Evolutionary conservation across 148 eudicot species (phyloP).

Genomic region (Arctostaphylos glauca): DNA sequence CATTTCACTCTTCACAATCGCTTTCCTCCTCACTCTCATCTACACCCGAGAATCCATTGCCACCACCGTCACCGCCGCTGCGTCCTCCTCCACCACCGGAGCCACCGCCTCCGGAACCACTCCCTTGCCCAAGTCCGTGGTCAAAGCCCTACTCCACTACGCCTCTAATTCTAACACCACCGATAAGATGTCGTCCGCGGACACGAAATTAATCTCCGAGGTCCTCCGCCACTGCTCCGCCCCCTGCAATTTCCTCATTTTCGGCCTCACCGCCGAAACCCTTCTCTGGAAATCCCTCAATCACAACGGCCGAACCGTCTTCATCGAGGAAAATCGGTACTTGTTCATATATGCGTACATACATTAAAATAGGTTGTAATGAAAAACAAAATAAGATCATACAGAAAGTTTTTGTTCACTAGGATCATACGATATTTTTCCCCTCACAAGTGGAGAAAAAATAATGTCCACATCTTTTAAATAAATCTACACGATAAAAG

Average conservation of each 20-base stretch:
- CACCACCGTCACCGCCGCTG: slow-evolving; percentile 30
- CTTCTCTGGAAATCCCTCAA: slow-evolving; percentile 77
- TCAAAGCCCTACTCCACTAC: slow-evolving; percentile 68
- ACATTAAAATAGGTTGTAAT: too few relatives aligned
- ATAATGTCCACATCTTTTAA: too few relatives aligned
- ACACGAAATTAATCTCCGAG: slow-evolving; percentile 55
- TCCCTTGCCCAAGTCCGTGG: slow-evolving; percentile 37
- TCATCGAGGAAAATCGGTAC: slow-evolving; percentile 55
- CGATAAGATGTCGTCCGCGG: slow-evolving; percentile 55
- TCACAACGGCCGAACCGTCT: slow-evolving; percentile 61
- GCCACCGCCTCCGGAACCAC: slow-evolving; percentile 16
- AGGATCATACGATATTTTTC: too few relatives aligned
- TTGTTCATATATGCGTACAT: not conserved
- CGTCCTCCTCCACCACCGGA: slow-evolving; percentile 19
- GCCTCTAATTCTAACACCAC: slow-evolving; percentile 60
- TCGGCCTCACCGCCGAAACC: slow-evolving; percentile 72
- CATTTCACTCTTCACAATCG: slow-evolving; percentile 54
- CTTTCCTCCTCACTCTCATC: slow-evolving; percentile 56
- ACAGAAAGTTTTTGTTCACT: too few relatives aligned
- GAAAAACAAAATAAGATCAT: too few relatives aligned
- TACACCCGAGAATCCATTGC: slow-evolving; percentile 49
- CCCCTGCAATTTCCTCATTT: slow-evolving; percentile 70
- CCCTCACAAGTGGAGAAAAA: too few relatives aligned
- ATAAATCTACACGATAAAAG: too few relatives aligned
- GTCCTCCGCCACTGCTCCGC: slow-evolving; percentile 45